Conservation (phyloP, 2,329 filamentous ascomycete species). For the Trichoderma gracile region DNA sequence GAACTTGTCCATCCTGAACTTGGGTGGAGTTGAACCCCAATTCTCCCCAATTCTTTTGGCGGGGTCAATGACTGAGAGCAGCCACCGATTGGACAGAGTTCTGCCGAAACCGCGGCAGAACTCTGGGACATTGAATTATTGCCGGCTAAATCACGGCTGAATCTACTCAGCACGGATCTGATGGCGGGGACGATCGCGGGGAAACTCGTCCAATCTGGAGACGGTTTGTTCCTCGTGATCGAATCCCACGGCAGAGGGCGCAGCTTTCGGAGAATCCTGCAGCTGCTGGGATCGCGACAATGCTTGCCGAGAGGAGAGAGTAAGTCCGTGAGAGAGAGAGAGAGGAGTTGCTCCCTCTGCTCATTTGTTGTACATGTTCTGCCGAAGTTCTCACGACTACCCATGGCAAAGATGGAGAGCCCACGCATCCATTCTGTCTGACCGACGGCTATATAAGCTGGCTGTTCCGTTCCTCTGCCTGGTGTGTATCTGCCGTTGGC, state of each 20-base stretch:
- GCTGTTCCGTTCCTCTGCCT: not conserved
- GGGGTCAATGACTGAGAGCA: not conserved
- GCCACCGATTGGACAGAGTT: not conserved
- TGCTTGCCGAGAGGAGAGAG: constrained; percentile 3
- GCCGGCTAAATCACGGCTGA: constrained; percentile 1
- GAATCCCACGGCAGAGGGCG: not conserved
- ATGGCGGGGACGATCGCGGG: constrained; percentile 22
- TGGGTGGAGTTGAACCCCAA: not conserved
- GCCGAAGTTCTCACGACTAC: constrained; percentile 8
- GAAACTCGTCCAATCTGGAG: constrained; percentile 7
- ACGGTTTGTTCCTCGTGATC: constrained; percentile 10
- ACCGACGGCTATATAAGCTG: constrained; percentile 20
- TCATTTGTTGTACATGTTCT: not conserved
- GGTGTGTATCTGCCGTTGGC: not conserved
- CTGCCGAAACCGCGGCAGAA: not conserved
- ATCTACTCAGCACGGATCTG: not conserved
- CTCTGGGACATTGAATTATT: not conserved
- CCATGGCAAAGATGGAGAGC: not conserved
- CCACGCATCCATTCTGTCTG: not conserved
- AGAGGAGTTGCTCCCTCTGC: not conserved
- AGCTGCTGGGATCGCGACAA: not conserved
- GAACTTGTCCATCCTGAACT: not conserved
- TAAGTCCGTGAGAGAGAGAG: constrained; percentile 14
- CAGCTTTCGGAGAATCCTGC: constrained; percentile 21
- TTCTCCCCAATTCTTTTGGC: not conserved